Evolutionary conservation across 257 asterid genomes (phyloP).

Genomic region (Solanum sejunctum): DNA sequence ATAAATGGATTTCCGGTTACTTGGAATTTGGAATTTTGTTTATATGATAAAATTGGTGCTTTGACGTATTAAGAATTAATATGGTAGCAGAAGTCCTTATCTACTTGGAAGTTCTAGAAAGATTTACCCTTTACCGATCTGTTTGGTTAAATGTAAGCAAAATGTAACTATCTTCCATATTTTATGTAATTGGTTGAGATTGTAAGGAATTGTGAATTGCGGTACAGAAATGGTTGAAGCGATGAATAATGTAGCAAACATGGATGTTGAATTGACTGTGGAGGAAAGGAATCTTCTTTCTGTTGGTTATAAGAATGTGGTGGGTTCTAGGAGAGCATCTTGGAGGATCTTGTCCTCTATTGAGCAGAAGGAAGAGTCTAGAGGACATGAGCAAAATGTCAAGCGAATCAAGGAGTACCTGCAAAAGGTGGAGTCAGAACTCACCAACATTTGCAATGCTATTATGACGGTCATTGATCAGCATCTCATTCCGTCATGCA

Average conservation of each 20-base stretch:
- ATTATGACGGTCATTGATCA: constrained; percentile 73
- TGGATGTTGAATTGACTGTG: constrained; percentile 68
- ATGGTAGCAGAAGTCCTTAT: not conserved
- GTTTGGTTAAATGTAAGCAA: not conserved
- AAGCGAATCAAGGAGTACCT: constrained; percentile 75
- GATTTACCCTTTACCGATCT: not conserved
- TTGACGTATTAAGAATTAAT: not conserved
- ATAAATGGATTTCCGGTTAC: not conserved
- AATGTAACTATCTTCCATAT: not conserved
- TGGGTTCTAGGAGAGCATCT: constrained; percentile 79
- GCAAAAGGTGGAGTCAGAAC: constrained; percentile 74
- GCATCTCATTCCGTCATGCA: constrained; percentile 73
- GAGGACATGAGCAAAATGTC: constrained; percentile 74
- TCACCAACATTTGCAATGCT: constrained; percentile 52
- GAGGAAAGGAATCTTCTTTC: constrained; percentile 87
- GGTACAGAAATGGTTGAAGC: constrained; percentile 74
- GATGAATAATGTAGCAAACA: constrained; percentile 61
- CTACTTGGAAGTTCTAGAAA: not conserved
- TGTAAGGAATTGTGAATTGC: not conserved
- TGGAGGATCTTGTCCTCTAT: constrained; percentile 92
- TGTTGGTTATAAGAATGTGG: constrained; percentile 85
- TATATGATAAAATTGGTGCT: not conserved
- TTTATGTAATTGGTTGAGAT: not conserved
- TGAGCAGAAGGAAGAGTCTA: constrained; percentile 81
- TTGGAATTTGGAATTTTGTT: not conserved